phyloP scores from a whole-genome alignment of 116 monocot species.

The Papilionanthe hybrid region DNA sequence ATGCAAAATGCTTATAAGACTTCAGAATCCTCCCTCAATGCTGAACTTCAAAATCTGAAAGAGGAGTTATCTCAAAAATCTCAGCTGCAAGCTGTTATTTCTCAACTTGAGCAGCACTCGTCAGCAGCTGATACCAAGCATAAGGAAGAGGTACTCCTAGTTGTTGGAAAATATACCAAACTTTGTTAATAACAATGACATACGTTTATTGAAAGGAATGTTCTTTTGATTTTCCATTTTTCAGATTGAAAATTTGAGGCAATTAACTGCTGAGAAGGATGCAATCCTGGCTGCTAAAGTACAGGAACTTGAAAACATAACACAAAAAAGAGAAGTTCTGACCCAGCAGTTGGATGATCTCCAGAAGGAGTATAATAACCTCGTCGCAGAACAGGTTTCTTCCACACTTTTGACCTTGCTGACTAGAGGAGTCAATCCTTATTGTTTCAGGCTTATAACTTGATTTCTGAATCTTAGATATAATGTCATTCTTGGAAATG shows the following conservation, averaged over 20 bases:
- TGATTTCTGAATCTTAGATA: background rate
- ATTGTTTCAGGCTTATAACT: background rate
- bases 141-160: conserved; percentile 43
- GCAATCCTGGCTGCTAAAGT: conserved; percentile 23
- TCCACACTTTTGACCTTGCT: background rate
- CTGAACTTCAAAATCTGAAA: conserved; percentile 34
- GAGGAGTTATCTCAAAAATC: conserved; percentile 41
- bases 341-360: conserved; percentile 38
- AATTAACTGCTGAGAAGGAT: conserved; percentile 45
- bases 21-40: conserved; percentile 38
- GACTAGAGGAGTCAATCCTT: background rate
- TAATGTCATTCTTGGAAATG: background rate
- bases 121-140: conserved; percentile 30
- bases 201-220: background rate
- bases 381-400: conserved; percentile 49
- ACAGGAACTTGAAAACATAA: conserved; percentile 31
- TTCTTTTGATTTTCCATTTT: conserved; percentile 1
- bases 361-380: conserved; percentile 36
- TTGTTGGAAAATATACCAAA: background rate
- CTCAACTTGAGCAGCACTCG: conserved; percentile 45
- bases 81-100: conserved; percentile 33
- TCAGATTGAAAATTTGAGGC: conserved; percentile 40
- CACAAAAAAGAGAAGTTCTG: conserved; percentile 43
- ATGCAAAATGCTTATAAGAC: conserved; percentile 31
- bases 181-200: background rate